These are phyloP conservation scores for Amoebophrya sp. DNA, from an alignment of 169 alveolate genomes.

Conservation along the genomic window DNA sequence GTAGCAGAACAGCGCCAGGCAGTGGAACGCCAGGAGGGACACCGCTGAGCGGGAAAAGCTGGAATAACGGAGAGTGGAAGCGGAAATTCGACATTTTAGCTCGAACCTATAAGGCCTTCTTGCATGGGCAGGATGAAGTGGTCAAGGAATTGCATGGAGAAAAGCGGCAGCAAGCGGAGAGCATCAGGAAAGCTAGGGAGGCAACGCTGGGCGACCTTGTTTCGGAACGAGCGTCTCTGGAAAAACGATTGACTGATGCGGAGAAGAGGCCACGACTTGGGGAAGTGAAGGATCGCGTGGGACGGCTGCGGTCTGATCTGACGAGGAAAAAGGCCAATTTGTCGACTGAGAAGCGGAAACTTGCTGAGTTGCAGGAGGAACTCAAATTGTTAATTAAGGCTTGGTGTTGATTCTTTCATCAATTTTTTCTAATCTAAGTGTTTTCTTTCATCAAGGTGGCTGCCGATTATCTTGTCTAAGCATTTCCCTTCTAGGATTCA, in stretches of 20 bases:
- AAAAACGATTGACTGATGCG: neutral
- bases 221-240: neutral
- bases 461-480: too few relatives aligned
- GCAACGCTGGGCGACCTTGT: neutral
- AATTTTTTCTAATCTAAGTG: too few relatives aligned
- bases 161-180: neutral
- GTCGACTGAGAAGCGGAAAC: neutral
- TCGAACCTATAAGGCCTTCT: constrained; percentile 18
- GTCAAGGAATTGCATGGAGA: constrained; percentile 7
- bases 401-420: too few relatives aligned
- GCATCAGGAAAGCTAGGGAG: neutral
- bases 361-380: neutral
- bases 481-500: too few relatives aligned
- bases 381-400: too few relatives aligned
- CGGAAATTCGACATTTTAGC: neutral
- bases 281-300: neutral
- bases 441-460: too few relatives aligned
- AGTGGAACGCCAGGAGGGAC: neutral
- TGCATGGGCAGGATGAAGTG: neutral
- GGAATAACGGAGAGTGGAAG: neutral
- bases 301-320: neutral
- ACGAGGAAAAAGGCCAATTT: neutral
- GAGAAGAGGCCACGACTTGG: neutral
- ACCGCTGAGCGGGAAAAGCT: neutral
- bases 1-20: neutral